phyloP scores from a whole-genome alignment of 768 basidiomycete species.

The Lactarius trivialis region DNA sequence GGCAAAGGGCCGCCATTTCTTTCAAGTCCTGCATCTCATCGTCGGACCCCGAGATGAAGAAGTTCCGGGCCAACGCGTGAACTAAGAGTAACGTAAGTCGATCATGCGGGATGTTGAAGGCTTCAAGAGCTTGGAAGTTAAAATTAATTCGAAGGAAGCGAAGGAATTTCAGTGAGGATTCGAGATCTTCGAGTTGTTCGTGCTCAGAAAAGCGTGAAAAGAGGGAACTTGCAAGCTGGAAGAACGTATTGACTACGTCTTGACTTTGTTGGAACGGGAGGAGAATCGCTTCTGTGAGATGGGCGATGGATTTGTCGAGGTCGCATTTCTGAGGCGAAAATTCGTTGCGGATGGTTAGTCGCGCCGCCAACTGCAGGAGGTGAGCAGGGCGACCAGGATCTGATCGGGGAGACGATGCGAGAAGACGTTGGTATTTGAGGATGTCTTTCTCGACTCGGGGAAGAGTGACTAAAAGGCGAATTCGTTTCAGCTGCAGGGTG shows the following conservation, averaged over 20 bases:
- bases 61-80: not conserved
- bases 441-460: not conserved
- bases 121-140: not conserved
- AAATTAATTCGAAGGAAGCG: too few relatives aligned
- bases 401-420: not conserved
- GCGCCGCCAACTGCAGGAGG: not conserved
- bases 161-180: not conserved
- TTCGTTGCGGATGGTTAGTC: not conserved
- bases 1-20: not conserved
- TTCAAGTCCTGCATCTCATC: not conserved
- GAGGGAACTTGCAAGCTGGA: not conserved
- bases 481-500: not conserved
- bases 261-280: too few relatives aligned
- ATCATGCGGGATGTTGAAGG: not conserved
- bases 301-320: too few relatives aligned
- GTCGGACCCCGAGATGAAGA: too few relatives aligned
- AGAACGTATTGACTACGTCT: too few relatives aligned
- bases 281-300: too few relatives aligned
- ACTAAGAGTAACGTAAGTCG: not conserved
- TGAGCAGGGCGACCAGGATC: not conserved
- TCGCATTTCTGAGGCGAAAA: not conserved
- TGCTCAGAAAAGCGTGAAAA: not conserved
- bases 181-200: not conserved
- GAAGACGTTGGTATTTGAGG: not conserved
- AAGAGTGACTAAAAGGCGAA: not conserved